These are phyloP conservation scores for Ensete ventricosum DNA, from an alignment of 176 grass and related monocot species.

Conservation along the genomic window DNA sequence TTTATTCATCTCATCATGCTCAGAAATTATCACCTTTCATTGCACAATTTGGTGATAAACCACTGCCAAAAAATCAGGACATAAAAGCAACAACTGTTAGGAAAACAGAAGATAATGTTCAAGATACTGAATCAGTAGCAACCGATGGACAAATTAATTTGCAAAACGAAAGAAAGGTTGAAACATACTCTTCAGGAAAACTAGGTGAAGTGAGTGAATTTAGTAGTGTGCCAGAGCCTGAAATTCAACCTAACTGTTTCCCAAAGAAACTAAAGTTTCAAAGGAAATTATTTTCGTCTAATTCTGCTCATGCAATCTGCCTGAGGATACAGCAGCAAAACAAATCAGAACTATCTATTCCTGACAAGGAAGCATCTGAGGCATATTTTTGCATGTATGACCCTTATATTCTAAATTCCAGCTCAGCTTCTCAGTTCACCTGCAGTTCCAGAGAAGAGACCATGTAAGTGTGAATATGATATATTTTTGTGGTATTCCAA, in stretches of 20 bases:
- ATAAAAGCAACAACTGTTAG: conserved; percentile 33
- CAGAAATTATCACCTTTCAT: conserved; percentile 41
- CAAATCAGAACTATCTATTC: conserved; percentile 52
- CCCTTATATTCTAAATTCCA: conserved; percentile 59
- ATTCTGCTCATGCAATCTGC: conserved; percentile 55
- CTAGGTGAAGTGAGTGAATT: conserved; percentile 48
- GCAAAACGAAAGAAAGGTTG: conserved; percentile 1
- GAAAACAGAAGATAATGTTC: conserved; percentile 39
- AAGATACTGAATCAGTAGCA: conserved; percentile 46
- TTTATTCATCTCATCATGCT: conserved; percentile 46
- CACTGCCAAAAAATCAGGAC: conserved; percentile 1
- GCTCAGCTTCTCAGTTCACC: conserved; percentile 68
- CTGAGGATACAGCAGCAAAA: conserved; percentile 74
- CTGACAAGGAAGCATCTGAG: conserved; percentile 72
- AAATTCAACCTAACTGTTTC: conserved; percentile 79
- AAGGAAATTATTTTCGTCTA: conserved; percentile 61
- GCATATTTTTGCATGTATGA: conserved; percentile 80
- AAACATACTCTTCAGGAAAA: conserved; percentile 38
- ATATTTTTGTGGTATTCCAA: neutral
- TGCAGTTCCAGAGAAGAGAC: conserved; percentile 89
- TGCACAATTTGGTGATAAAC: conserved; percentile 5
- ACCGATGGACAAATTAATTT: conserved; percentile 40
- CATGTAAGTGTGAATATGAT: conserved; percentile 41
- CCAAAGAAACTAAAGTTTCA: conserved; percentile 67
- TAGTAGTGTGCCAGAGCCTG: conserved; percentile 49